Evolutionary conservation across 2,329 filamentous ascomycete species (phyloP), one percentile per base, ranked within the genome.

Genomic region (Fusarium metavorans): DNA sequence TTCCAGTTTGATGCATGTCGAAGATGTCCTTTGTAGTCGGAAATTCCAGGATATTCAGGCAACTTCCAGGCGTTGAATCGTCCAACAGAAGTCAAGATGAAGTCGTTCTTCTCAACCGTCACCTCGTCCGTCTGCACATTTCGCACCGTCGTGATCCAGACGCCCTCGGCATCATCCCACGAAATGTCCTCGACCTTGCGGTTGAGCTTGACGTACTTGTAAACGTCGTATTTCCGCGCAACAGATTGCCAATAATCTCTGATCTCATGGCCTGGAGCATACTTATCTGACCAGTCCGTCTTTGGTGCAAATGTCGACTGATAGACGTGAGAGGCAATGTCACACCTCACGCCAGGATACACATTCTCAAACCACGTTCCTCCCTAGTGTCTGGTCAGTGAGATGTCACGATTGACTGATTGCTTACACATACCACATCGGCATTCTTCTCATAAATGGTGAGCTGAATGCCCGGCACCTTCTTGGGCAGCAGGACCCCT

Each of bases 241-340:
- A 93, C 81, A 0, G 81, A 81, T 74, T 92, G 87, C 90, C 91
- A 91, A 78, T 95, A 95, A 18, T 89, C 86, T 8, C 86, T 83
- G 68, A 95, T 94, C 80, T 95, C 93, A 5, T 83, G 79, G 0
- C 92, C 92, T 41, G 89, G 88, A 0, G 92, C 89, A 76, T 93
- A 94, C 68, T 91, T 87, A 75, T 93, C 90, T 0, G 87, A 87
- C 93, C 93, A 95, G 73, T 93, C 86, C 0, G 87, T 88, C 66
- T 94, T 94, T 1, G 92, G 91, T 8, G 86, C 85, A 79, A 93
- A 94, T 0, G 90, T 91, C 9, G 88, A 89, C 77, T 94, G 92
- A 76, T 94, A 94, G 23, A 92, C 91, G 79, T 93, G 91, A 0
- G 91, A 88, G 0, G 92, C 91, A 16, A 94, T 89, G 32, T 94